Evolutionary conservation across 1,284 basidiomycete genomes (phyloP).

Genomic region (Microbotryomycetes sp.): DNA sequence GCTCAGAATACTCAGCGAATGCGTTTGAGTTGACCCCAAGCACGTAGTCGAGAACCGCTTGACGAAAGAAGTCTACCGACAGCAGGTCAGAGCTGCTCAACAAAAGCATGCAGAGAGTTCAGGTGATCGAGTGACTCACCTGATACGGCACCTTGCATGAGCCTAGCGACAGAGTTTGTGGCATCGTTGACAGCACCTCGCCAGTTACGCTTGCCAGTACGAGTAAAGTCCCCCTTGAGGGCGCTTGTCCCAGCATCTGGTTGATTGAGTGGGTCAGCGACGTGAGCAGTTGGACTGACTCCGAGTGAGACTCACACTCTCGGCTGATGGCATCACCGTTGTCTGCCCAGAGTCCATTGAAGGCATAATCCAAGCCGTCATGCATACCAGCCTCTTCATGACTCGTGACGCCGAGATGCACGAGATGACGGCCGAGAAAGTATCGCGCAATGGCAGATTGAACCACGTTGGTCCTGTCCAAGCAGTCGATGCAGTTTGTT

Average conservation of each 20-base stretch:
- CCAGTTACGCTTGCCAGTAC: constrained; percentile 90
- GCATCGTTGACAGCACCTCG: constrained; percentile 87
- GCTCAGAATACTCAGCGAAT: constrained; percentile 84
- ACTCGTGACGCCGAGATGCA: constrained; percentile 64
- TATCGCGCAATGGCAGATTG: constrained; percentile 84
- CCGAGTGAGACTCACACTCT: constrained; percentile 2
- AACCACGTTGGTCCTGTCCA: constrained; percentile 76
- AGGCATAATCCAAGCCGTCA: constrained; percentile 64
- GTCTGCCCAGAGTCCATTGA: constrained; percentile 95
- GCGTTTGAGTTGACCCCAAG: constrained; percentile 79
- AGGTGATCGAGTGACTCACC: neutral
- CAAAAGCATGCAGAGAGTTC: neutral
- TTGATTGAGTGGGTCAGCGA: constrained; percentile 40
- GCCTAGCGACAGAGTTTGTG: constrained; percentile 78
- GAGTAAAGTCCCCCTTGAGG: constrained; percentile 93
- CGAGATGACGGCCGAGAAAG: constrained; percentile 70
- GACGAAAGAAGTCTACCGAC: constrained; percentile 86
- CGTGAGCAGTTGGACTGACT: neutral
- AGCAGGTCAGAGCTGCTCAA: constrained; percentile 29
- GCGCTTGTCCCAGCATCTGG: constrained; percentile 87
- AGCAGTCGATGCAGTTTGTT: constrained; percentile 79
- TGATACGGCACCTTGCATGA: constrained; percentile 46
- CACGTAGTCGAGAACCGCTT: constrained; percentile 66
- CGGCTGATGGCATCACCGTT: constrained; percentile 74
- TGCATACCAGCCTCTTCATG: constrained; percentile 49